phyloP scores from a whole-genome alignment of 306 rosid species.

The Cicer pinnatifidum region DNA sequence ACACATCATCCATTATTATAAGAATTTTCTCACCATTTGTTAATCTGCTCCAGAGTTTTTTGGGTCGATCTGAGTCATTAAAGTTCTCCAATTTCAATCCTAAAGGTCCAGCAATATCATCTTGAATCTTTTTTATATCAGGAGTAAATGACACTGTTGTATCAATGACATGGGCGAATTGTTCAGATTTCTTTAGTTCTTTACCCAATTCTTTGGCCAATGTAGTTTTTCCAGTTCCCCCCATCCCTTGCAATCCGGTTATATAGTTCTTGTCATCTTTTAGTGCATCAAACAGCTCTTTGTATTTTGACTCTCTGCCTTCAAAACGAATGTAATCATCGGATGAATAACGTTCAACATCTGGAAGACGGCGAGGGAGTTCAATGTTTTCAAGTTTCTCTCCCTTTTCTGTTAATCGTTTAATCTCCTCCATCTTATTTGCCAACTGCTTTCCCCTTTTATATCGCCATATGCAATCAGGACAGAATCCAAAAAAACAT shows the following conservation, averaged over 20 bases:
- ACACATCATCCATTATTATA: slow-evolving; percentile 36
- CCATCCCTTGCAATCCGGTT: neutral
- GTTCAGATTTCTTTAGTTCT: neutral
- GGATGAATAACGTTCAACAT: neutral
- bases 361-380: neutral
- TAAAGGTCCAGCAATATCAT: neutral
- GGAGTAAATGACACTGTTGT: neutral
- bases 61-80: neutral
- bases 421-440: neutral
- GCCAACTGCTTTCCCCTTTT: slow-evolving; percentile 5
- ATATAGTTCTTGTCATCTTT: no score
- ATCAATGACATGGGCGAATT: neutral
- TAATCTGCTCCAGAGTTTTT: neutral
- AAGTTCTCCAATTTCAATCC: fast-evolving
- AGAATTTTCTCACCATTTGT: slow-evolving; percentile 1
- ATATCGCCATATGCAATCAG: slow-evolving; percentile 14
- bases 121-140: neutral
- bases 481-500: slow-evolving; percentile 18
- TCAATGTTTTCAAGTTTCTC: neutral
- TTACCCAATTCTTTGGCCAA: neutral
- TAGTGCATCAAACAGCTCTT: neutral
- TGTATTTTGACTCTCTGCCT: neutral
- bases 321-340: neutral
- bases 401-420: neutral
- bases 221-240: slow-evolving; percentile 31